Evolutionary conservation across 2,329 filamentous ascomycete genomes (phyloP).

Genomic region (Penicillium occitanis): DNA sequence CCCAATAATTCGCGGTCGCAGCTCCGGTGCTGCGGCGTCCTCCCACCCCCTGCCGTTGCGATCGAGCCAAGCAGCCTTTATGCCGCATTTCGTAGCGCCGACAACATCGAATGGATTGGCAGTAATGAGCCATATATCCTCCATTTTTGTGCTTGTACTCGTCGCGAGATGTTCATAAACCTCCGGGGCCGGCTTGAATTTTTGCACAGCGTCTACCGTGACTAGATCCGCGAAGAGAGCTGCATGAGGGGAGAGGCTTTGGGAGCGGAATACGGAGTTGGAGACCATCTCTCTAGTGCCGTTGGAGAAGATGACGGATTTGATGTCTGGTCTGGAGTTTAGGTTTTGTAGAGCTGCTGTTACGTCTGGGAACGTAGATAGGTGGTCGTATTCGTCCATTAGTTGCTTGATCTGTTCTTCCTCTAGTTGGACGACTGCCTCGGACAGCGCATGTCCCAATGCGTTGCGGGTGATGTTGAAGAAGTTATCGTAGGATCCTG

Average conservation of each 20-base stretch:
- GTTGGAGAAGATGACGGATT: conserved; percentile 68
- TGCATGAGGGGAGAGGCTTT: conserved; percentile 53
- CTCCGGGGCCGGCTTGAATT: conserved; percentile 65
- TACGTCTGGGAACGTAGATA: conserved; percentile 66
- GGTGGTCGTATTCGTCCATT: conserved; percentile 64
- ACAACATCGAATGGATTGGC: conserved; percentile 73
- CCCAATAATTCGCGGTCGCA: conserved; percentile 56
- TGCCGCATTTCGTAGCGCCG: conserved; percentile 61
- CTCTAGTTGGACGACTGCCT: conserved; percentile 52
- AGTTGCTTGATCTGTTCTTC: conserved; percentile 50
- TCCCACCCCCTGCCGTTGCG: conserved; percentile 62
- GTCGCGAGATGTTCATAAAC: conserved; percentile 62
- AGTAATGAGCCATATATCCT: conserved; percentile 66
- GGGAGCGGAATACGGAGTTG: conserved; percentile 59
- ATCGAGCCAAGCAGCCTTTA: conserved; percentile 69
- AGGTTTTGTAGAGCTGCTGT: conserved; percentile 53
- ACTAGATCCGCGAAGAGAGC: conserved; percentile 56
- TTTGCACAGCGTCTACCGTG: conserved; percentile 59
- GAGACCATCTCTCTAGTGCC: conserved; percentile 64
- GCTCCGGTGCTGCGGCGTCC: conserved; percentile 56
- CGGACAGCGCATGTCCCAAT: conserved; percentile 63
- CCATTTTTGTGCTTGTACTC: conserved; percentile 50
- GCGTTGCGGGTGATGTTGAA: conserved; percentile 61
- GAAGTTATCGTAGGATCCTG: conserved; percentile 64
- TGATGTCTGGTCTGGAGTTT: conserved; percentile 42